A percentile compares a stretch with the other conserved stretches of the same genome.
Conservation (phyloP, 768 basidiomycete genomes). For the Pholiota microspora region DNA sequence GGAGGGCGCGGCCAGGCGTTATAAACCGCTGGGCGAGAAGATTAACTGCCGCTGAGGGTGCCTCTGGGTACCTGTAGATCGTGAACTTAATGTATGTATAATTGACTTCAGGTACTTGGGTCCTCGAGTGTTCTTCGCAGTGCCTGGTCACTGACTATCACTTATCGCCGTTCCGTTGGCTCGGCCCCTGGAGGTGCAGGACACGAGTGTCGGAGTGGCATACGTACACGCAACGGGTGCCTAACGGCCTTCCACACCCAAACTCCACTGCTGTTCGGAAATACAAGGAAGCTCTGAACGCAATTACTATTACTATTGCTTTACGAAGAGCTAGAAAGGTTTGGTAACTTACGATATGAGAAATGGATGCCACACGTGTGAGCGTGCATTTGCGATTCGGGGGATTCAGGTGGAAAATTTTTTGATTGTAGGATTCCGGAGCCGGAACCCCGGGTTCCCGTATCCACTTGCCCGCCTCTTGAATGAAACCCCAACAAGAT, state of each 20-base stretch:
- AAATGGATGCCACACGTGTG: too few relatives aligned
- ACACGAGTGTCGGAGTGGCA: background rate
- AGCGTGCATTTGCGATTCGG: too few relatives aligned
- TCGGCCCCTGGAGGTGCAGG: background rate
- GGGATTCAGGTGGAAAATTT: too few relatives aligned
- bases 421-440: background rate
- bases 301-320: too few relatives aligned
- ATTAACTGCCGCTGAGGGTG: background rate
- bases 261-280: too few relatives aligned
- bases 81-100: background rate
- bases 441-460: background rate
- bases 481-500: background rate
- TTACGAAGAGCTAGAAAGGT: too few relatives aligned
- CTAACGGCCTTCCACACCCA: background rate
- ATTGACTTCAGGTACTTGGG: background rate
- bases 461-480: background rate
- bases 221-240: background rate
- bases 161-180: conserved; percentile 1
- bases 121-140: conserved; percentile 1
- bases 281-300: too few relatives aligned
- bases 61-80: conserved; percentile 1
- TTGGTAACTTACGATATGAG: too few relatives aligned
- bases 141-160: conserved; percentile 5
- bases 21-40: too few relatives aligned
- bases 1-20: too few relatives aligned